Percentiles rank a stretch among this genome's conserved stretches.
These are phyloP conservation scores for Pseudonectria buxi DNA, from an alignment of 2,329 filamentous ascomycete species.

Conservation along the genomic window DNA sequence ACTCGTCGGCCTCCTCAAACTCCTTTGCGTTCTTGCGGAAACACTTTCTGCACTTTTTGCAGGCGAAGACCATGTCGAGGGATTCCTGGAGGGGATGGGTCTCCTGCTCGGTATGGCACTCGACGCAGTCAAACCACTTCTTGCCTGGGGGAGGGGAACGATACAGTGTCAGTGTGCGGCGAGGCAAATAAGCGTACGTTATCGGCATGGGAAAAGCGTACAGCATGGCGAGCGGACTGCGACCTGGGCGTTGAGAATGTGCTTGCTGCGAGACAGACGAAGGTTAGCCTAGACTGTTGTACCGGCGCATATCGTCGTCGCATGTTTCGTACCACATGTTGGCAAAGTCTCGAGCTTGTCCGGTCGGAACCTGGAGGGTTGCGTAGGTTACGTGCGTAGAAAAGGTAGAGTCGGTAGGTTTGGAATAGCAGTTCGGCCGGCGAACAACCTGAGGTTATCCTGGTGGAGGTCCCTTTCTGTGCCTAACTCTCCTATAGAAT, in stretches of 20 bases:
- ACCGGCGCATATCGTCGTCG: background rate
- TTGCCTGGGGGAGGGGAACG: constrained; percentile 48
- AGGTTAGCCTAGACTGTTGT: constrained; percentile 1
- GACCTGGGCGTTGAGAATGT: constrained; percentile 96
- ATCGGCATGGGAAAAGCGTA: constrained; percentile 37
- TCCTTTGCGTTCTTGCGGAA: constrained; percentile 90
- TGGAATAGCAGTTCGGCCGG: background rate
- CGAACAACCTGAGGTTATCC: background rate
- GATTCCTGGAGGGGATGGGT: constrained; percentile 68
- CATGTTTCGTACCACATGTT: constrained; percentile 31
- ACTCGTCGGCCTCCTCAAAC: constrained; percentile 96
- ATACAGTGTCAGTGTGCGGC: constrained; percentile 3
- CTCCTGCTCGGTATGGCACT: constrained; percentile 83
- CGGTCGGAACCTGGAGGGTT: too few relatives aligned
- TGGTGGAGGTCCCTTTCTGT: constrained; percentile 1
- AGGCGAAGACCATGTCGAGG: constrained; percentile 88
- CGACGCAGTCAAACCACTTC: constrained; percentile 98
- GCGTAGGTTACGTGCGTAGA: too few relatives aligned
- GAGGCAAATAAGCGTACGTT: background rate
- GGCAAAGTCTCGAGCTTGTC: background rate
- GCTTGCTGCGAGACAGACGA: constrained; percentile 61
- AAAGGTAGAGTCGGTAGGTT: too few relatives aligned
- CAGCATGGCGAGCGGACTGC: constrained; percentile 94
- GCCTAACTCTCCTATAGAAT: constrained; percentile 1
- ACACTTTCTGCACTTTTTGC: constrained; percentile 98